A percentile compares a stretch with the other conserved stretches of the same genome.
phyloP scores from a whole-genome alignment of 768 basidiomycete genomes.

The Leccinellum luteum region DNA sequence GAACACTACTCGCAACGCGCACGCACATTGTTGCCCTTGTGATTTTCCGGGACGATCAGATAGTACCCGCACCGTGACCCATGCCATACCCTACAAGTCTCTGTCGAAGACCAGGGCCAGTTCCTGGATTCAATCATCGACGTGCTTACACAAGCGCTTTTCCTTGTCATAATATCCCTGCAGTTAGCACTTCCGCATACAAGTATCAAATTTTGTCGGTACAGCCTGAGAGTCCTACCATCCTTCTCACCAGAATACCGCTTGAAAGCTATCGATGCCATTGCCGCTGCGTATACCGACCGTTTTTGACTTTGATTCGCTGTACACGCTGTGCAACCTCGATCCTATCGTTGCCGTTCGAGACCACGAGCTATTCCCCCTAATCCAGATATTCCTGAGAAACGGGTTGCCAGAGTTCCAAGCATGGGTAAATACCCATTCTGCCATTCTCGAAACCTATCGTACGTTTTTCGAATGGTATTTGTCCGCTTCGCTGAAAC shows the following conservation, averaged over 20 bases:
- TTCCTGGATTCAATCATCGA: conserved; percentile 66
- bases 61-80: too few species aligned
- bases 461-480: conserved; percentile 38
- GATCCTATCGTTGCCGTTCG: conserved; percentile 65
- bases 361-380: conserved; percentile 67
- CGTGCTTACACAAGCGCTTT: conserved; percentile 49
- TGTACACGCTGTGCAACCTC: conserved; percentile 77
- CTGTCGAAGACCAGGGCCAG: conserved; percentile 56
- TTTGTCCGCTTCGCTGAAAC: background rate
- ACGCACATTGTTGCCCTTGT: too few species aligned
- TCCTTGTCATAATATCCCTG: background rate
- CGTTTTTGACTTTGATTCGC: conserved; percentile 77
- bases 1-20: too few species aligned
- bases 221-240: conserved; percentile 57
- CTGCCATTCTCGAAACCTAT: conserved; percentile 50
- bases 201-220: conserved; percentile 63
- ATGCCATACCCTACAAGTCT: conserved; percentile 68
- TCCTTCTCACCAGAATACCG: conserved; percentile 49
- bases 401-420: conserved; percentile 60
- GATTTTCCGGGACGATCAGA: too few species aligned
- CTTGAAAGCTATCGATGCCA: conserved; percentile 55
- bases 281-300: conserved; percentile 61
- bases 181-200: conserved; percentile 42
- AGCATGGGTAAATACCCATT: conserved; percentile 55
- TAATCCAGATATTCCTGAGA: conserved; percentile 74